Evolutionary conservation across 805 yeast genomes (phyloP), one percentile per base, ranked within the genome.

Genomic region (Soucietia sequanensis): DNA sequence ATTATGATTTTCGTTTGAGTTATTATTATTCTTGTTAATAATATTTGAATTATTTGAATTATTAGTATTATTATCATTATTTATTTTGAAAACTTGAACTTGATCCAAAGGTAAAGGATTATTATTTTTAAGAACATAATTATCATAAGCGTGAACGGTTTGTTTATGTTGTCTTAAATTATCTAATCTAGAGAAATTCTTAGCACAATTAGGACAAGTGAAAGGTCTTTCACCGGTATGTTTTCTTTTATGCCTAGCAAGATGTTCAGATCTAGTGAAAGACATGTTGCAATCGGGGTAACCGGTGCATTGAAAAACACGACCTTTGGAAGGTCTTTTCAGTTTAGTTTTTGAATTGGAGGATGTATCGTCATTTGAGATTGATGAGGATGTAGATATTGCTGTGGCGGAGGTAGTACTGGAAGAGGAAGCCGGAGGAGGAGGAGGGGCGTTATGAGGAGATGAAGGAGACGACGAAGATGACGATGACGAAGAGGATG

Each of bases 141-240:
- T 56, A 38, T 66, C 72, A 47, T 64, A 68, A 7, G 73, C 72
- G 42, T 68, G 73, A 25, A 68, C 74, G 2, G 96, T 84, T 53
- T 88, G 95, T 41, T 84, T 83, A 62, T 89, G 97, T 62, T 90
- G 97, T 41, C 96, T 73, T 42, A 90, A 70, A 56, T 90, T 90
- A 60, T 90, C 97, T 39, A 90, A 64, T 30, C 97, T 72, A 12
- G 89, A 80, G 55, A 89, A 89, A 53, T 78, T 75, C 52, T 89
- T 80, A 22, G 80, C 68, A 56, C 95, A 86, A 56, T 83, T 84
- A 31, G 82, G 83, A 58, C 97, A 89, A 35, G 84, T 79, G 57
- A 88, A 89, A 2, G 97, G 97, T 38, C 95, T 70, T 58, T 89
- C 97, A 27, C 96, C 97, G 0, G 96, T 90, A 57, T 89, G 97